These are phyloP conservation scores for Xylariaceae sp. DNA, from an alignment of 2,329 filamentous ascomycete species.

Conservation along the genomic window DNA sequence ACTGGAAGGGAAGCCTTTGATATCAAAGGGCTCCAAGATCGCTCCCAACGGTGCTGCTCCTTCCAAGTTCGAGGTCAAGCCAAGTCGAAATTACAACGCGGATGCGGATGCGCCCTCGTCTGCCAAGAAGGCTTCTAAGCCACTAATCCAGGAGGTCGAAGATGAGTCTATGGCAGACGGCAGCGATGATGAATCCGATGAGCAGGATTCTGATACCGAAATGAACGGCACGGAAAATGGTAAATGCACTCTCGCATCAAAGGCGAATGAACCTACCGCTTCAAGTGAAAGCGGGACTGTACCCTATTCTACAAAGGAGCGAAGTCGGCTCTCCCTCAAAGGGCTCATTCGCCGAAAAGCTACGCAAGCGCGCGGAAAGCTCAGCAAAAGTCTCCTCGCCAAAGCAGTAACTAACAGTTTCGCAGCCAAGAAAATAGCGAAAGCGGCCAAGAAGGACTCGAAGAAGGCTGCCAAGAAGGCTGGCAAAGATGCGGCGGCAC, in stretches of 20 bases:
- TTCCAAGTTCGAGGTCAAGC: constrained; percentile 87
- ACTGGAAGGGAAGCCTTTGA: constrained; percentile 87
- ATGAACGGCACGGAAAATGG: constrained; percentile 34
- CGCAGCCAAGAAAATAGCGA: constrained; percentile 37
- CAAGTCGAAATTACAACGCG: constrained; percentile 89
- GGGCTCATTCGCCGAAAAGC: constrained; percentile 20
- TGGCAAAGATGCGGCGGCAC: constrained; percentile 33
- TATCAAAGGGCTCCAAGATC: constrained; percentile 71
- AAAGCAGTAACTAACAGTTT: constrained; percentile 25
- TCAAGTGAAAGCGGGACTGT: constrained; percentile 27
- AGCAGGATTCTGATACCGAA: constrained; percentile 38
- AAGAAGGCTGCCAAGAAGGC: constrained; percentile 42
- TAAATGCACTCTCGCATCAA: constrained; percentile 16
- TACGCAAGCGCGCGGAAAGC: constrained; percentile 32
- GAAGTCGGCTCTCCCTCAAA: constrained; percentile 4
- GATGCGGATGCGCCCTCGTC: constrained; percentile 81
- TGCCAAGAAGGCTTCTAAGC: constrained; percentile 37
- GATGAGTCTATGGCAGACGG: constrained; percentile 41
- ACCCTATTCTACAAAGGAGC: constrained; percentile 1
- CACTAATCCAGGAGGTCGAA: constrained; percentile 37
- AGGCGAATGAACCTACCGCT: constrained; percentile 14
- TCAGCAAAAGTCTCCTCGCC: constrained; percentile 6
- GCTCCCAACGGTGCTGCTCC: constrained; percentile 68
- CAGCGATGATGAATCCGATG: constrained; percentile 44
- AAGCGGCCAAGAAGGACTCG: constrained; percentile 32